These are phyloP conservation scores for Cyberlindnera mycetangii DNA, from an alignment of 805 yeast species.

Conservation along the genomic window DNA sequence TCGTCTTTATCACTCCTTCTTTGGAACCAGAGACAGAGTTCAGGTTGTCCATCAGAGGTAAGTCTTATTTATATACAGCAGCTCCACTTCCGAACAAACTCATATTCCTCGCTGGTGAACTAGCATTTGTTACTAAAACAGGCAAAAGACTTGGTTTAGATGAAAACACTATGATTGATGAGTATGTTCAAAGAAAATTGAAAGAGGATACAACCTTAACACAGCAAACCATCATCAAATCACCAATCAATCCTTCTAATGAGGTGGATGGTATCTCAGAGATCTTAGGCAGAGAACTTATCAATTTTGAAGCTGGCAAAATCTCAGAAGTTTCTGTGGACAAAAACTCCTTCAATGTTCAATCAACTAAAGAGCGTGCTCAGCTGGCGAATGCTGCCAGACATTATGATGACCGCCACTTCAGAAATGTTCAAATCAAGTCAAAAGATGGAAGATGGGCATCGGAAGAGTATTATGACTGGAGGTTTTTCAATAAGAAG, in stretches of 20 bases:
- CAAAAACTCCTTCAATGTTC: constrained; percentile 26
- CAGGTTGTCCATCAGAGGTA: constrained; percentile 37
- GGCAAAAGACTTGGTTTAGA: constrained; percentile 31
- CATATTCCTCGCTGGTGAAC: constrained; percentile 40
- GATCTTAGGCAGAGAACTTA: constrained; percentile 30
- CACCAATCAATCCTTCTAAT: constrained; percentile 30
- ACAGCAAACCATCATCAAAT: constrained; percentile 30
- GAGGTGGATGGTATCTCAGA: constrained; percentile 29
- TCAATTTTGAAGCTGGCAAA: constrained; percentile 26
- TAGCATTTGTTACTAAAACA: constrained; percentile 37
- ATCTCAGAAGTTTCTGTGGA: constrained; percentile 21
- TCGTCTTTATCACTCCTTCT: constrained; percentile 28
- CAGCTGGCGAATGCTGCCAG: constrained; percentile 32
- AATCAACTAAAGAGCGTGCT: constrained; percentile 29
- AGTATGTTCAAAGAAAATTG: constrained; percentile 32
- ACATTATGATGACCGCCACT: constrained; percentile 31
- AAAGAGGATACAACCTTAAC: constrained; percentile 18
- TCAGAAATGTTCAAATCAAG: constrained; percentile 31
- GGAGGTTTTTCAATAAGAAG: constrained; percentile 58
- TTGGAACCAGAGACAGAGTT: constrained; percentile 35
- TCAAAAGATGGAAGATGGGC: constrained; percentile 33
- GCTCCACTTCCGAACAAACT: constrained; percentile 45
- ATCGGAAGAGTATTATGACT: constrained; percentile 49
- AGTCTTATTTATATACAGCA: constrained; percentile 40
- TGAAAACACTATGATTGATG: constrained; percentile 34